Evolutionary conservation across 2,329 filamentous ascomycete genomes (phyloP), one percentile per base, ranked within the genome.

Genomic region (Niveomyces coronatus): DNA sequence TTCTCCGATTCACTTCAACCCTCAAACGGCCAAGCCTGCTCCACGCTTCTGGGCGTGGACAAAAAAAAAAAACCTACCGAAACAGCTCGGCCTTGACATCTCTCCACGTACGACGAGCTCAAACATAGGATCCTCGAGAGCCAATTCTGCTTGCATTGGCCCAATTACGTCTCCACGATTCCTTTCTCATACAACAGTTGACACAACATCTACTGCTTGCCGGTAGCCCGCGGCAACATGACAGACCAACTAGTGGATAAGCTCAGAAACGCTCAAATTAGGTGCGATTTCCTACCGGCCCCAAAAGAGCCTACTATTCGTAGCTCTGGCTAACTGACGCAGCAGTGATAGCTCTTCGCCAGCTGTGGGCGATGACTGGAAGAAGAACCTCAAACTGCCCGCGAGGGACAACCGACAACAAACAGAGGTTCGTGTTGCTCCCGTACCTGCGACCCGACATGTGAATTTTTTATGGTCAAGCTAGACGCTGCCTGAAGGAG

Each of bases 321-420:
- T 31, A 26, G 30, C 48, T 50, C 46, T 45, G 42, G 54, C 59
- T 64, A 50, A 64, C 55, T n/a, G 6, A 17, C 15, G 15, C 16
- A 37, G 49, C 51, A 69, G 65, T 56, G 68, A 76, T 53, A 64
- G 60, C 50, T 48, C 64, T 47, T 56, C 63, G 51, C 58, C 68
- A 44, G 29, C 34, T 29, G 49, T 47, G 37, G 54, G 47, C 36
- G 74, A 76, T 20, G 77, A 86, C 55, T 89, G 84, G 84, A 85
- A 84, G 64, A 72, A 78, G 53, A 74, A 62, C 43, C 63, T 89
- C 42, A 85, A 82, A 48, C 61, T 83, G 43, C 85, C 85, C 37
- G 62, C 73, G 40, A 85, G 80, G 60, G 85, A 91, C 57, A 77
- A 68, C 52, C 75, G 85, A 63, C 77, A 82, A 50, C 85, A 91